Percentiles rank a stretch among this genome's conserved stretches.
phyloP scores from a whole-genome alignment of 1,139 yeast genomes.

The Blastobotrys arbuscula region DNA sequence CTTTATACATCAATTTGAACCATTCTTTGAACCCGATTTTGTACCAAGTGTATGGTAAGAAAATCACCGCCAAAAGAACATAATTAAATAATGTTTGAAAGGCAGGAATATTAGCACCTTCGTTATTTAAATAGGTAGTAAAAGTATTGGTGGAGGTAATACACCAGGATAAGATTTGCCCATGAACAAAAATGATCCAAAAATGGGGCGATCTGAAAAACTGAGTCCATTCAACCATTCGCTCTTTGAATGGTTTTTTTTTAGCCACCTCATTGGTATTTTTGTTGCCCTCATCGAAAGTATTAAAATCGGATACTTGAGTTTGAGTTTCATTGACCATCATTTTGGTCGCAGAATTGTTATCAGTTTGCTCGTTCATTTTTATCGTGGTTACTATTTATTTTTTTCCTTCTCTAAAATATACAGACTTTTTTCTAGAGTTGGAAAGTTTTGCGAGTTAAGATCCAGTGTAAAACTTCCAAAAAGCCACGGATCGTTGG shows the following conservation, averaged over 20 bases:
- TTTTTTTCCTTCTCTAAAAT: not conserved
- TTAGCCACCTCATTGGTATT: not conserved
- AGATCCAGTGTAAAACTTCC: conserved; percentile 17
- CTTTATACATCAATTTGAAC: conserved; percentile 27
- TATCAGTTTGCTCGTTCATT: not conserved
- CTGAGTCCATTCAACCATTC: conserved; percentile 23
- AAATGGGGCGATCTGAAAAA: conserved; percentile 35
- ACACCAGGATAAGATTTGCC: conserved; percentile 40
- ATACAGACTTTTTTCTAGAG: not conserved
- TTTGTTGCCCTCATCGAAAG: not conserved
- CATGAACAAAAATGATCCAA: conserved; percentile 39
- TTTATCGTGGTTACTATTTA: not conserved
- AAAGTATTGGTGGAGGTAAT: conserved; percentile 41
- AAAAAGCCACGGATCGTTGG: conserved; percentile 15
- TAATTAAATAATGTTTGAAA: conserved; percentile 41
- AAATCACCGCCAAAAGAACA: conserved; percentile 34
- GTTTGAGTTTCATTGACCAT: not conserved
- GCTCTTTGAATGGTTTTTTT: not conserved
- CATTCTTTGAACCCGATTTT: conserved; percentile 36
- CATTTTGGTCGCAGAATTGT: conserved; percentile 2
- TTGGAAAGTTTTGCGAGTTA: conserved; percentile 16
- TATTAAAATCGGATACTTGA: not conserved
- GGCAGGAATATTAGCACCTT: conserved; percentile 40
- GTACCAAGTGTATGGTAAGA: conserved; percentile 38
- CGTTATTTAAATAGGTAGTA: conserved; percentile 37